These are phyloP conservation scores for Hyphopichia buzzinii DNA, from an alignment of 1,139 yeast genomes.

Conservation along the genomic window DNA sequence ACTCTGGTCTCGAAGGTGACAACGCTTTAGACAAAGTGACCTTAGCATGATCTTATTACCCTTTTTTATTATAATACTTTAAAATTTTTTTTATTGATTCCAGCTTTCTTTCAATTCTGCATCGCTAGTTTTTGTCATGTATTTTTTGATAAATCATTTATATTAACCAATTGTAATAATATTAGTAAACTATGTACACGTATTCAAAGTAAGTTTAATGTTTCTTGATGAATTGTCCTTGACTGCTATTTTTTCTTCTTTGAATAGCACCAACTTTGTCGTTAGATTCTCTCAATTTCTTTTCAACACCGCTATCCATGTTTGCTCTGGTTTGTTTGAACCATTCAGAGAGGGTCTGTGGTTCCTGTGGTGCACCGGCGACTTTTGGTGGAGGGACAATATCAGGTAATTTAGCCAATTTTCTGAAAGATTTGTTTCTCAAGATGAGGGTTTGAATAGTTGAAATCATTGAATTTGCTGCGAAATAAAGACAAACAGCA, in stretches of 20 bases:
- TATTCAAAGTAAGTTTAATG: slow-evolving; percentile 20
- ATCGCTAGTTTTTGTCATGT: not conserved
- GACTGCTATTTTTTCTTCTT: slow-evolving; percentile 32
- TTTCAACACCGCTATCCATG: slow-evolving; percentile 31
- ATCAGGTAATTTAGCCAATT: slow-evolving; percentile 61
- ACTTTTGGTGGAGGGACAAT: slow-evolving; percentile 47
- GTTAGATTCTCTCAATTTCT: slow-evolving; percentile 35
- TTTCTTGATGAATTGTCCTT: slow-evolving; percentile 41
- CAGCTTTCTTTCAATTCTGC: slow-evolving; percentile 1
- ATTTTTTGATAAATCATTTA: slow-evolving; percentile 1
- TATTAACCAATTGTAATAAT: not conserved
- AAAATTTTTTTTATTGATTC: slow-evolving; percentile 1
- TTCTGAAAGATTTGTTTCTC: slow-evolving; percentile 59
- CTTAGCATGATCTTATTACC: too few species aligned
- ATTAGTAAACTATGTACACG: not conserved
- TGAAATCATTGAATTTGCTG: slow-evolving; percentile 75
- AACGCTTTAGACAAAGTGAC: too few species aligned
- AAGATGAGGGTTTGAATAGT: slow-evolving; percentile 68
- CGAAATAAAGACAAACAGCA: slow-evolving; percentile 81
- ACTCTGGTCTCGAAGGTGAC: too few species aligned
- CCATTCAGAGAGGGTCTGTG: slow-evolving; percentile 39
- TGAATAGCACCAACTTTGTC: slow-evolving; percentile 39
- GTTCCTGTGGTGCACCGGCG: slow-evolving; percentile 22
- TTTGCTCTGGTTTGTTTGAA: slow-evolving; percentile 33
- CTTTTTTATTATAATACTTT: too few species aligned